These are phyloP conservation scores for Smittium mucronatum DNA, from an alignment of 371 early-diverging fungal genomes.

Conservation along the genomic window DNA sequence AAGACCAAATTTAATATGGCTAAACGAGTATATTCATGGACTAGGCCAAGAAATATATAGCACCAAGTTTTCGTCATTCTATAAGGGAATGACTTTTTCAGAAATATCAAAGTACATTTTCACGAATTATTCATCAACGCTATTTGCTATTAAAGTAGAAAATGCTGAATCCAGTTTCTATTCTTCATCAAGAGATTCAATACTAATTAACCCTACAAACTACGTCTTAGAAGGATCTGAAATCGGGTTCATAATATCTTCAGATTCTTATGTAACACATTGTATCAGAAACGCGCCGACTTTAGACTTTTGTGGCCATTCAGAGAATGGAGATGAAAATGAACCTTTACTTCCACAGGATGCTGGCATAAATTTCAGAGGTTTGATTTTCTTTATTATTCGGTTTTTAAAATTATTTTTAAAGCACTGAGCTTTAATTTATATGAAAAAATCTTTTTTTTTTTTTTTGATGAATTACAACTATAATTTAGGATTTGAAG, in stretches of 20 bases:
- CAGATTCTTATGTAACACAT: conserved; percentile 14
- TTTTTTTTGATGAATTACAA: no score
- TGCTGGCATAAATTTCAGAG: no score
- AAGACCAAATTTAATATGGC: conserved; percentile 26
- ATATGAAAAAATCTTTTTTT: no score
- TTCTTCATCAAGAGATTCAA: conserved; percentile 19
- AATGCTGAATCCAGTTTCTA: conserved; percentile 8
- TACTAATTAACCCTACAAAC: conserved; percentile 42
- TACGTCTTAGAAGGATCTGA: conserved; percentile 44
- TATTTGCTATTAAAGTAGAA: conserved; percentile 36
- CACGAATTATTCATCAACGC: conserved; percentile 34
- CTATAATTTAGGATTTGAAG: no score
- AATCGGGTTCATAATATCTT: conserved; percentile 42
- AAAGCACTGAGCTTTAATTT: no score
- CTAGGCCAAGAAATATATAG: conserved; percentile 48
- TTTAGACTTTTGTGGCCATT: not conserved
- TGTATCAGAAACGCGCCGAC: conserved; percentile 6
- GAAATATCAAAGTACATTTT: conserved; percentile 38
- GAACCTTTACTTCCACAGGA: not conserved
- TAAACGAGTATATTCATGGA: conserved; percentile 45
- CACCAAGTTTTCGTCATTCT: conserved; percentile 30
- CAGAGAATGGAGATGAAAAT: not conserved
- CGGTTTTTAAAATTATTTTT: no score
- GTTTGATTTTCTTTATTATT: no score
- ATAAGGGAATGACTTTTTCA: conserved; percentile 36